These are phyloP conservation scores for Parvularia atlantis DNA, from an alignment of 78 protist genomes.

Conservation along the genomic window DNA sequence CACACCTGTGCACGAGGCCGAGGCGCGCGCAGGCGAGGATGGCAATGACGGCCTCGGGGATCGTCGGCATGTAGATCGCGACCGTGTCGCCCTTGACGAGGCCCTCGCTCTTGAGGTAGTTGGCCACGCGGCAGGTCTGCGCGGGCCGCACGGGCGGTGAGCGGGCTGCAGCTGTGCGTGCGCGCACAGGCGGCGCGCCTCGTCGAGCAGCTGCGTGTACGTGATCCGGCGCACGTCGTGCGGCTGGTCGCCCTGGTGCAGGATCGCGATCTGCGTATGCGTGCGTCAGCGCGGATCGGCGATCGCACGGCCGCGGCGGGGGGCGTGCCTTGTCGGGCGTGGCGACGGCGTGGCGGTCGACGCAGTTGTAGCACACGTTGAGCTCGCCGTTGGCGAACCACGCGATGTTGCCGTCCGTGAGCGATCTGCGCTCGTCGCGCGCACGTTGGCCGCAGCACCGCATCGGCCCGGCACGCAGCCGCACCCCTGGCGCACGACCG, in stretches of 20 bases:
- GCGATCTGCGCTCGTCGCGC: no score
- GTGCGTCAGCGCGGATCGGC: no score
- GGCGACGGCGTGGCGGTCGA: constrained; percentile 30
- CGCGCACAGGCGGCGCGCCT: neutral
- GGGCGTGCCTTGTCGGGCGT: no score
- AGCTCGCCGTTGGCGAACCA: constrained; percentile 25
- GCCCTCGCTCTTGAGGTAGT: constrained; percentile 4
- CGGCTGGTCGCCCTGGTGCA: constrained; percentile 17
- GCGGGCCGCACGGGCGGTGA: no score
- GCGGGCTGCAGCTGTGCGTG: neutral
- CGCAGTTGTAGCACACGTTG: constrained; percentile 31
- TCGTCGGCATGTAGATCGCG: constrained; percentile 35
- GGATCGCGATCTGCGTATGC: constrained; percentile 1
- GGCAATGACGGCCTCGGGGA: constrained; percentile 10
- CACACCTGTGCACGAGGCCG: constrained; percentile 69
- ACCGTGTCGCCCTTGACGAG: constrained; percentile 17
- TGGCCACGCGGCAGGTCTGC: constrained; percentile 6
- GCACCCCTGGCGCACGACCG: neutral
- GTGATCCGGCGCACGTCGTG: neutral
- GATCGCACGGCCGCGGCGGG: no score
- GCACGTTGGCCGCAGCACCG: no score
- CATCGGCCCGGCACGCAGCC: no score
- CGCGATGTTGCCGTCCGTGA: neutral
- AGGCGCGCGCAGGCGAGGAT: constrained; percentile 43
- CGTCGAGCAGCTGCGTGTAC: neutral